phyloP scores from a whole-genome alignment of 768 basidiomycete genomes.

The Gymnopilus junonius region DNA sequence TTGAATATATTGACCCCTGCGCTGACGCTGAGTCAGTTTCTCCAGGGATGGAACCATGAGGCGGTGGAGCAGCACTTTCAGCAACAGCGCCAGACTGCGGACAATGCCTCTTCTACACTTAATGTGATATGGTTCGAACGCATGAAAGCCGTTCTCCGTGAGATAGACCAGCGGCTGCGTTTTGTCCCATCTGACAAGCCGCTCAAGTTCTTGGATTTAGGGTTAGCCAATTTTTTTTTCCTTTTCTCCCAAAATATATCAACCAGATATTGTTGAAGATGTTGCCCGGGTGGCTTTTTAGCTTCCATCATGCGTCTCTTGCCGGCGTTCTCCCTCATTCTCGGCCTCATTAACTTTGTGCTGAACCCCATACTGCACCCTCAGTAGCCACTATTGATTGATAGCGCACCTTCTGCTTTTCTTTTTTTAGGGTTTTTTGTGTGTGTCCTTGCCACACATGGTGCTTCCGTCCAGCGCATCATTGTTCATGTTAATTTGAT shows the following conservation, averaged over 20 bases:
- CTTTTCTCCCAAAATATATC: background rate
- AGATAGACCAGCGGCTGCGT: background rate
- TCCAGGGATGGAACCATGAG: background rate
- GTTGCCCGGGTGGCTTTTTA: background rate
- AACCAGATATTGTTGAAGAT: background rate
- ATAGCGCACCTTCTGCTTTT: too few relatives aligned
- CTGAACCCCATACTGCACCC: too few relatives aligned
- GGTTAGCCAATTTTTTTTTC: background rate
- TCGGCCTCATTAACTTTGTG: too few relatives aligned
- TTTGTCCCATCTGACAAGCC: background rate
- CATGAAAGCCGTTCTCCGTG: background rate
- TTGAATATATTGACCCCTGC: background rate
- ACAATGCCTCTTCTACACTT: background rate
- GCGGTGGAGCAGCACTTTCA: background rate
- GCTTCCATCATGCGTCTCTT: too few relatives aligned
- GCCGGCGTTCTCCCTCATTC: too few relatives aligned
- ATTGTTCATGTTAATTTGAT: too few relatives aligned
- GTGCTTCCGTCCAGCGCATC: too few relatives aligned
- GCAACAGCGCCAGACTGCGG: background rate
- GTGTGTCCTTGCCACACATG: too few relatives aligned
- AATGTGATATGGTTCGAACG: background rate
- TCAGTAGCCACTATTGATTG: too few relatives aligned
- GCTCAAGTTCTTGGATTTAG: background rate
- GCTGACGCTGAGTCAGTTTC: background rate
- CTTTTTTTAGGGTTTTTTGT: too few relatives aligned